Evolutionary conservation across 441 rosid genomes (phyloP).

Genomic region (Aleurites moluccanus): DNA sequence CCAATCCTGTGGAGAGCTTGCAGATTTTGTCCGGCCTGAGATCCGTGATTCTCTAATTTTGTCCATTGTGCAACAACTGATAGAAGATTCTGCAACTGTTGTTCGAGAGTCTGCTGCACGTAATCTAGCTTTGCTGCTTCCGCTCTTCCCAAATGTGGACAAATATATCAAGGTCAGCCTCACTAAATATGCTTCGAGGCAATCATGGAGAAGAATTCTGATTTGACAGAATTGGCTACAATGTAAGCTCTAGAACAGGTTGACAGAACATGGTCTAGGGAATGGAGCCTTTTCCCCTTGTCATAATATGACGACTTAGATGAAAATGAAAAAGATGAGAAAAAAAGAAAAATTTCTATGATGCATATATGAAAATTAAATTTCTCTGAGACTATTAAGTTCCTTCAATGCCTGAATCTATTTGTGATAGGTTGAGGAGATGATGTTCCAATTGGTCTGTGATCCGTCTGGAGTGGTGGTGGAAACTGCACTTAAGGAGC

Average conservation of each 20-base stretch:
- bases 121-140: conserved; percentile 93
- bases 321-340: conserved; percentile 20
- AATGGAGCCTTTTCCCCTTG: conserved; percentile 44
- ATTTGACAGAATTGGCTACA: conserved; percentile 75
- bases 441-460: conserved; percentile 88
- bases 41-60: no score
- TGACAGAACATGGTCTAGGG: conserved; percentile 56
- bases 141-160: conserved; percentile 84
- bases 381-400: conserved; percentile 6
- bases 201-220: conserved; percentile 76
- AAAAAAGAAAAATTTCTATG: neutral
- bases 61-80: no score
- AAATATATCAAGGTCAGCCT: conserved; percentile 99
- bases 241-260: conserved; percentile 77
- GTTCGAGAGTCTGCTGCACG: conserved; percentile 96
- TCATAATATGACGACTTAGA: conserved; percentile 40
- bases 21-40: conserved; percentile 88
- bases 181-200: conserved; percentile 74
- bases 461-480: conserved; percentile 97
- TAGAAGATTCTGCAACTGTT: no score
- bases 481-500: conserved; percentile 76
- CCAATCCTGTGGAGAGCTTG: conserved; percentile 98
- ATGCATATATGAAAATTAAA: neutral
- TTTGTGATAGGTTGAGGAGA: conserved; percentile 80
- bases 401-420: conserved; percentile 33